Percentiles rank a stretch among this genome's conserved stretches.
Evolutionary conservation across 305 asterid genomes (phyloP).

Genomic region (Fraxinus dipetala): DNA sequence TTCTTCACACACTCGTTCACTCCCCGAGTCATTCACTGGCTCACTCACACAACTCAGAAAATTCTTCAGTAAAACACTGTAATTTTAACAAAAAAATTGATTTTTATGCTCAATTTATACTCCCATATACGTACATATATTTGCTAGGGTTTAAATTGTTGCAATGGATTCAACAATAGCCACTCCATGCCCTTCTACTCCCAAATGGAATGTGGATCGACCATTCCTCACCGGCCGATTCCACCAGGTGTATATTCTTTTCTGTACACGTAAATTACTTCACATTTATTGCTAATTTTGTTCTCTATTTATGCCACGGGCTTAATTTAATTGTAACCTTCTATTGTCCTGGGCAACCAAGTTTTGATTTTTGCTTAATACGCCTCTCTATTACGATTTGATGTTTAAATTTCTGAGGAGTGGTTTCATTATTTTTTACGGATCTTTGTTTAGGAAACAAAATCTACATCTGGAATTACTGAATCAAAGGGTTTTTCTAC

Average conservation of each 20-base stretch:
- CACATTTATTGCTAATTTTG: not conserved
- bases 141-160: conserved; percentile 29
- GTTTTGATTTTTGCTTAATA: not conserved
- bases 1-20: not conserved
- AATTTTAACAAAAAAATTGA: not conserved
- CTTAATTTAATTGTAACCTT: not conserved
- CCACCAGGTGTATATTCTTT: conserved; percentile 43
- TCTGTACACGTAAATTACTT: not conserved
- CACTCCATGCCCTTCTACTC: conserved; percentile 48
- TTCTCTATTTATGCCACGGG: not conserved
- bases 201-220: conserved; percentile 73
- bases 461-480: conserved; percentile 37
- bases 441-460: conserved; percentile 41
- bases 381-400: not conserved
- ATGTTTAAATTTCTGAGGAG: not conserved
- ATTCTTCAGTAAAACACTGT: not conserved
- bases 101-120: not conserved
- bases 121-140: not conserved
- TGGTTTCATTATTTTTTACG: not conserved
- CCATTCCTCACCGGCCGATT: conserved; percentile 78
- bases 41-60: not conserved
- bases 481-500: conserved; percentile 41
- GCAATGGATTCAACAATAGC: conserved; percentile 51
- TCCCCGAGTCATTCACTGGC: not conserved
- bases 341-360: not conserved